Evolutionary conservation across 306 rosid genomes (phyloP), one percentile per base, ranked within the genome.

Genomic region (Vigna mungo): DNA sequence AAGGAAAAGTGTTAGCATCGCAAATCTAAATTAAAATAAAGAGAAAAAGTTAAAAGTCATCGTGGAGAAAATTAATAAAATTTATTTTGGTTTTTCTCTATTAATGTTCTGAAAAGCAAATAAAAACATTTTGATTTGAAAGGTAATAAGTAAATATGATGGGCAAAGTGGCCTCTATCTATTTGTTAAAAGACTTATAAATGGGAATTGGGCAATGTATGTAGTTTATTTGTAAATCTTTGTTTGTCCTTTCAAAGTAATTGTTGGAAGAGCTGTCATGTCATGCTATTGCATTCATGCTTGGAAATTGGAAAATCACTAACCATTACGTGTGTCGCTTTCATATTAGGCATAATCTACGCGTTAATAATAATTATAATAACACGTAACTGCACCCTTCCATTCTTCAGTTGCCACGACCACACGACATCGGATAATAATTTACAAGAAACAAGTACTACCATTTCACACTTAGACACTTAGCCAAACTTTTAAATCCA

Each of bases 321-420:
- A 43, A 41, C 21, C 4, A 52, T 21, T 11, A 7, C 48, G 68
- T 72, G 13, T 61, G 68, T 72, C 74, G 15, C 20, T 53, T 49
- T 72, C 55, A 10, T 61, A 34, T 32, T 41, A 54, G 17, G 47
- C 30, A 71, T 46, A 6, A 52, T 65, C 43, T 15, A 74, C 63
- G 55, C 79, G 75, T 47, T 66, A 25, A 49, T 55, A 15, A 15
- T 21, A 2, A 80, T 68, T 58, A 70, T 78, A 25, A 77, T 54
- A 20, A 27, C 41, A 44, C 70, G 49, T 78, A 46, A 41, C 37
- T 30, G 27, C 70, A 58, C 30, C 51, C 72, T 62, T 51, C 17
- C 32, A 60, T 73, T 65, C 79, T 65, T 16, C 23, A 48, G 1
- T 18, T 72, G 83, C 83, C 83, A 79, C 83, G 51, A 71, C 15